Evolutionary conservation across 495 filamentous ascomycete genomes (phyloP).

Genomic region (Pseudoneurospora amorphoporcata): DNA sequence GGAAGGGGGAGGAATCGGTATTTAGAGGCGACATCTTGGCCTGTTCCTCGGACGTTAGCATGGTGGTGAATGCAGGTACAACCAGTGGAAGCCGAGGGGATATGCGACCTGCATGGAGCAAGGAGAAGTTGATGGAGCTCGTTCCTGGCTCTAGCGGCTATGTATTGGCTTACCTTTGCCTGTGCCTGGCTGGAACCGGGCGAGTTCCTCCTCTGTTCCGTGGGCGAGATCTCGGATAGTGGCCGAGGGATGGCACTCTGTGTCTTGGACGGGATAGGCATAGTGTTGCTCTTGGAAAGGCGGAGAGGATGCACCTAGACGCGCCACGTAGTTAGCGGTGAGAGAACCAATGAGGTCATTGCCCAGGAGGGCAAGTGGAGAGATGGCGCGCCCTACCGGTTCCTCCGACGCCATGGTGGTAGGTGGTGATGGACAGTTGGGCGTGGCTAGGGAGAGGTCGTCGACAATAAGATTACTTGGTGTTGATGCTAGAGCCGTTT

Average conservation of each 20-base stretch:
- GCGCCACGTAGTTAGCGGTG: neutral
- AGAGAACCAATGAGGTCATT: neutral
- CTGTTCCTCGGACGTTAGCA: constrained; percentile 1
- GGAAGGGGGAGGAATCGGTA: constrained; percentile 64
- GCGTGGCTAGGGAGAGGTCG: neutral
- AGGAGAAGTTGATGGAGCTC: neutral
- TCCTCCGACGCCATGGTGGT: constrained; percentile 29
- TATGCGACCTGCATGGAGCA: neutral
- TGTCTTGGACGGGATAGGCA: constrained; percentile 34
- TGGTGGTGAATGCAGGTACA: constrained; percentile 1
- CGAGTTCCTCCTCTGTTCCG: constrained; percentile 56
- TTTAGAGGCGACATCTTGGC: constrained; percentile 34
- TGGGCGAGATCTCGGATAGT: constrained; percentile 48
- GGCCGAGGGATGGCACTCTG: constrained; percentile 38
- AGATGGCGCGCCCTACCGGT: constrained; percentile 23
- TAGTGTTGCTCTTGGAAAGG: constrained; percentile 44
- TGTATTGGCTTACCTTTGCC: constrained; percentile 45
- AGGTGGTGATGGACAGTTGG: neutral
- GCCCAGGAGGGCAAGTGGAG: neutral
- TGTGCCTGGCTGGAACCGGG: constrained; percentile 58
- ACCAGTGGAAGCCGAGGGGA: neutral
- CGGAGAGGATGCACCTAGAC: constrained; percentile 46
- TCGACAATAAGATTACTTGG: neutral
- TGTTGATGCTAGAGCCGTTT: neutral
- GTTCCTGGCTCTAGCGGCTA: neutral